These are phyloP conservation scores for Punica granatum DNA, from an alignment of 345 rosid genomes.

Conservation along the genomic window DNA sequence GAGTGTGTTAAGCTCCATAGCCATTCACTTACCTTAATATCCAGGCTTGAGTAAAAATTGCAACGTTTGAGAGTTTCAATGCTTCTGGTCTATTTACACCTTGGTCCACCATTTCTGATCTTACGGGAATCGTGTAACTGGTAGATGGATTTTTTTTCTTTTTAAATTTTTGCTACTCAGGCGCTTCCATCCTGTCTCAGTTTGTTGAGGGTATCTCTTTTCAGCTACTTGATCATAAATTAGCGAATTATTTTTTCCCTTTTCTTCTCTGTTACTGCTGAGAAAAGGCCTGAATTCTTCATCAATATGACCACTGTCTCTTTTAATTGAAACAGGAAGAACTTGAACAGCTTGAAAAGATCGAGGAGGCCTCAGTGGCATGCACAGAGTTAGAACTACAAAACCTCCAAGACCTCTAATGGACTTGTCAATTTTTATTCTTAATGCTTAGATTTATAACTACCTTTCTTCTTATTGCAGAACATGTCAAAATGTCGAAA, in stretches of 20 bases:
- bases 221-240: not conserved
- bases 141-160: not conserved
- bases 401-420: not conserved
- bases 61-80: too few species aligned
- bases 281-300: too few species aligned
- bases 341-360: constrained; percentile 64
- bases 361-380: constrained; percentile 58
- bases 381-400: constrained; percentile 53
- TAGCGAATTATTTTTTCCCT: too few species aligned
- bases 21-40: not conserved
- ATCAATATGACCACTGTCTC: not conserved
- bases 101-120: not conserved
- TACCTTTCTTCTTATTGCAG: constrained; percentile 24
- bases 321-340: constrained; percentile 48
- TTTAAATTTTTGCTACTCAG: not conserved
- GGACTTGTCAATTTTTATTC: not conserved
- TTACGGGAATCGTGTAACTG: not conserved
- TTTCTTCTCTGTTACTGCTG: not conserved
- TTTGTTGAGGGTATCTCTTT: not conserved
- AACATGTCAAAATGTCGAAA: constrained; percentile 45
- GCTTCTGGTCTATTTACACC: not conserved
- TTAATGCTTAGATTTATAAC: not conserved
- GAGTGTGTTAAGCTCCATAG: not conserved
- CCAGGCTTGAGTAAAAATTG: not conserved
- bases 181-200: not conserved